These are phyloP conservation scores for Falciphora oryzae DNA, from an alignment of 2,329 filamentous ascomycete genomes.

Conservation along the genomic window DNA sequence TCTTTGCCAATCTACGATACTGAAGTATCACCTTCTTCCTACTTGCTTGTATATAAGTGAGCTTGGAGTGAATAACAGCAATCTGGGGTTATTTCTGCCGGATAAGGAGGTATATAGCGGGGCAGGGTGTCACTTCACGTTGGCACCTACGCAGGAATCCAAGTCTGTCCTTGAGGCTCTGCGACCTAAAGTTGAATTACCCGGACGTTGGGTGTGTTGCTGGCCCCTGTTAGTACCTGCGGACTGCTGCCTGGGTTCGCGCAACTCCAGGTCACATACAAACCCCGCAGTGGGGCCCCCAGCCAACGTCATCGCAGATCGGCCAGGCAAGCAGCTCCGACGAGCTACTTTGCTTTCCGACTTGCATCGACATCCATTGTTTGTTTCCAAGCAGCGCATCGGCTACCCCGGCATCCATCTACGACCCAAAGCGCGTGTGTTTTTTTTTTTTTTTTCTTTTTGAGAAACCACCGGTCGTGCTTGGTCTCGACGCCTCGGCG, in stretches of 20 bases:
- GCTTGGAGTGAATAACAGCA: not conserved
- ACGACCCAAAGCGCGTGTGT: not conserved
- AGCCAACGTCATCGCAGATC: not conserved
- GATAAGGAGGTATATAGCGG: not conserved
- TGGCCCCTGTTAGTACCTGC: not conserved
- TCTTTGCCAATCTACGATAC: not conserved
- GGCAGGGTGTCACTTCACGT: not conserved
- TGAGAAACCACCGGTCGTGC: not conserved
- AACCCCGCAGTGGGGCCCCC: not conserved
- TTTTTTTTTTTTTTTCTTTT: too few species aligned
- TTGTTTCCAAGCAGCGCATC: not conserved
- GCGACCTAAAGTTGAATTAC: not conserved
- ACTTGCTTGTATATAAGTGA: not conserved
- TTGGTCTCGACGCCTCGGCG: not conserved
- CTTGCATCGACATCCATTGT: not conserved
- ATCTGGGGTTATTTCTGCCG: not conserved
- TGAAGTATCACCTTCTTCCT: not conserved
- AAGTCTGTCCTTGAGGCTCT: not conserved
- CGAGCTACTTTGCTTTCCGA: too few species aligned
- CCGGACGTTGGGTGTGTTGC: not conserved
- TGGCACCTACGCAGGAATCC: not conserved
- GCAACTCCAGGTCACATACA: too few species aligned
- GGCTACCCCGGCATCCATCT: not conserved
- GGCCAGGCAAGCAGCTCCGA: not conserved
- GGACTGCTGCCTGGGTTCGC: too few species aligned